Percentiles rank a stretch among this genome's conserved stretches.
phyloP scores from a whole-genome alignment of 345 rosid species.

The Lepidium didymum region DNA sequence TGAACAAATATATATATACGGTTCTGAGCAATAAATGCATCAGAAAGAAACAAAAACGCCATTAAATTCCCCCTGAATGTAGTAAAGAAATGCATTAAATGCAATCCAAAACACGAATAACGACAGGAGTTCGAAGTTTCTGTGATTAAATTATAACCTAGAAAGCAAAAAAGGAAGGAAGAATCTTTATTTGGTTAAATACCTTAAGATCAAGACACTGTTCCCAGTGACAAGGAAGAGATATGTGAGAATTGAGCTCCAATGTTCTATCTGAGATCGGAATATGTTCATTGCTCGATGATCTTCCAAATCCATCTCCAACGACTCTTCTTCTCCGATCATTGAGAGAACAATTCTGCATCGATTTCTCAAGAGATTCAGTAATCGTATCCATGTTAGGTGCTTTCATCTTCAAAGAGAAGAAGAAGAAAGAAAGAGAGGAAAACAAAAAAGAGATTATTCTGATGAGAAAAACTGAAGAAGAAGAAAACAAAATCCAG shows the following conservation, averaged over 20 bases:
- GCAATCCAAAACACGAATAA: constrained; percentile 29
- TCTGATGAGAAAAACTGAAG: constrained; percentile 4
- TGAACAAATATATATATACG: constrained; percentile 12
- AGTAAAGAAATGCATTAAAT: constrained; percentile 42
- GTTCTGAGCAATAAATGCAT: constrained; percentile 32
- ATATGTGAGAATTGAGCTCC: constrained; percentile 80
- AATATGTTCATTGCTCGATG: constrained; percentile 29
- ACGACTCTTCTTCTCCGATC: constrained; percentile 30
- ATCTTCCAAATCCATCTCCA: constrained; percentile 17
- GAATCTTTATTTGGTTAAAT: not conserved
- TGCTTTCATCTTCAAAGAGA: constrained; percentile 42
- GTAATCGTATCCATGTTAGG: constrained; percentile 70
- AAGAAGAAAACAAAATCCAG: not conserved
- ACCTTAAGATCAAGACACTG: constrained; percentile 98
- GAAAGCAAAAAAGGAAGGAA: not conserved
- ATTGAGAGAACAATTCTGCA: constrained; percentile 57
- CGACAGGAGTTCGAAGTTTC: constrained; percentile 29
- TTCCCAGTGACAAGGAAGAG: constrained; percentile 93
- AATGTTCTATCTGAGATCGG: constrained; percentile 45
- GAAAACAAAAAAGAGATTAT: constrained; percentile 19
- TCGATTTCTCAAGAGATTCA: constrained; percentile 66
- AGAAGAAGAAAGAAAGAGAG: not conserved
- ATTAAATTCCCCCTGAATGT: constrained; percentile 8
- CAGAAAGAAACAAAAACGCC: constrained; percentile 23
- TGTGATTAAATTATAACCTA: constrained; percentile 24